Evolutionary conservation across 1,139 yeast species (phyloP).

Genomic region (Zygoascus hellenicus): DNA sequence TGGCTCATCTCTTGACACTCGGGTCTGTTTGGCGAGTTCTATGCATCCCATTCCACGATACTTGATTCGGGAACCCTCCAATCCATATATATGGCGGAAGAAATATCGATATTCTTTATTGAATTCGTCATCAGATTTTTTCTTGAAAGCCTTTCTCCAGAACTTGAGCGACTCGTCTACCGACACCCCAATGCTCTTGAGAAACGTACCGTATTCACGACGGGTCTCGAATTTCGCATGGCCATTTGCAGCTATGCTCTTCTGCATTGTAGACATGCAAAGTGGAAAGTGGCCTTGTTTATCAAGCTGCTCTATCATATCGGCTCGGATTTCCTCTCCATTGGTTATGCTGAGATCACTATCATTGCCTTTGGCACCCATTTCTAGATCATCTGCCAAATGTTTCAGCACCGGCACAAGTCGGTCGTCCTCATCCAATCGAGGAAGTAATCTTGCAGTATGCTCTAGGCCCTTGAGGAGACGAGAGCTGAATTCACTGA

Average conservation of each 20-base stretch:
- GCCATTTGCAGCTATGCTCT: conserved; percentile 50
- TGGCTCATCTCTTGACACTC: conserved; percentile 62
- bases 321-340: conserved; percentile 58
- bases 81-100: conserved; percentile 82
- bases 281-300: conserved; percentile 70
- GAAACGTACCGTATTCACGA: conserved; percentile 74
- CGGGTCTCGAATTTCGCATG: conserved; percentile 83
- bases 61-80: conserved; percentile 83
- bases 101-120: conserved; percentile 84
- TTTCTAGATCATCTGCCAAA: conserved; percentile 47
- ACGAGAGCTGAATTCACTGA: conserved; percentile 57
- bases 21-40: conserved; percentile 64
- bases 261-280: conserved; percentile 69
- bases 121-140: conserved; percentile 65
- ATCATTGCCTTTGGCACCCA: conserved; percentile 17
- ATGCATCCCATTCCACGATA: conserved; percentile 85
- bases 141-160: conserved; percentile 73
- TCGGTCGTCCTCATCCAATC: conserved; percentile 89
- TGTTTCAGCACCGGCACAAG: conserved; percentile 76
- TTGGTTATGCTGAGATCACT: conserved; percentile 37
- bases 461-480: conserved; percentile 50
- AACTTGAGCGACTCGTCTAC: conserved; percentile 84
- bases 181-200: conserved; percentile 82
- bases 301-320: conserved; percentile 50
- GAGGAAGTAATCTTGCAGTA: conserved; percentile 75